phyloP scores from a whole-genome alignment of 2,329 filamentous ascomycete species.

The Chrysosporium queenslandicum region DNA sequence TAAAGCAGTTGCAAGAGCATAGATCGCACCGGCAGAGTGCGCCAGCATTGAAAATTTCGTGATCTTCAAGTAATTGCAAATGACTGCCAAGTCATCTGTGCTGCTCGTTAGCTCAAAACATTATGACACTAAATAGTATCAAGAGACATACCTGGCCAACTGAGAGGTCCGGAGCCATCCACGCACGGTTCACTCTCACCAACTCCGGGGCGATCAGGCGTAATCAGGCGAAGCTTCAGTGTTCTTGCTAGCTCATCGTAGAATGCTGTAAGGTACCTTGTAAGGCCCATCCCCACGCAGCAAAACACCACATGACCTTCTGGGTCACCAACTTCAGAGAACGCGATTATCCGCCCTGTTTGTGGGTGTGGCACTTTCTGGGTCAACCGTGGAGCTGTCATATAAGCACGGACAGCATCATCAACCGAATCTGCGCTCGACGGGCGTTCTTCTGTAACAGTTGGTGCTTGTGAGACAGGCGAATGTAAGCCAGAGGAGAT shows the following conservation, averaged over 20 bases:
- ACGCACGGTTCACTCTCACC: slow-evolving; percentile 80
- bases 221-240: slow-evolving; percentile 79
- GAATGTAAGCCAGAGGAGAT: slow-evolving; percentile 24
- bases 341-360: slow-evolving; percentile 80
- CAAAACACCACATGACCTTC: slow-evolving; percentile 88
- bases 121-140: slow-evolving; percentile 1
- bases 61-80: slow-evolving; percentile 84
- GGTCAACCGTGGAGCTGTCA: slow-evolving; percentile 71
- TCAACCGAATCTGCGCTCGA: slow-evolving; percentile 78
- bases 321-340: slow-evolving; percentile 90
- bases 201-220: slow-evolving; percentile 85
- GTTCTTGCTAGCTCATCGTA: slow-evolving; percentile 92
- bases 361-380: slow-evolving; percentile 80
- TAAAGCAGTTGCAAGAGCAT: slow-evolving; percentile 85
- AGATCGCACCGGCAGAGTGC: slow-evolving; percentile 95
- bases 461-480: slow-evolving; percentile 9
- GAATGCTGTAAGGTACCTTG: slow-evolving; percentile 89
- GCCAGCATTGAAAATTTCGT: slow-evolving; percentile 93
- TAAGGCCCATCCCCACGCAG: slow-evolving; percentile 95
- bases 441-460: slow-evolving; percentile 41
- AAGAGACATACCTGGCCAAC: slow-evolving; percentile 69
- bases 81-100: slow-evolving; percentile 79
- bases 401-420: slow-evolving; percentile 73
- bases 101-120: slow-evolving; percentile 15
- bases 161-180: slow-evolving; percentile 72